Base-by-base conservation (phyloP, 2,329 filamentous ascomycete genomes). In the Aspergillus sp. region DNA sequence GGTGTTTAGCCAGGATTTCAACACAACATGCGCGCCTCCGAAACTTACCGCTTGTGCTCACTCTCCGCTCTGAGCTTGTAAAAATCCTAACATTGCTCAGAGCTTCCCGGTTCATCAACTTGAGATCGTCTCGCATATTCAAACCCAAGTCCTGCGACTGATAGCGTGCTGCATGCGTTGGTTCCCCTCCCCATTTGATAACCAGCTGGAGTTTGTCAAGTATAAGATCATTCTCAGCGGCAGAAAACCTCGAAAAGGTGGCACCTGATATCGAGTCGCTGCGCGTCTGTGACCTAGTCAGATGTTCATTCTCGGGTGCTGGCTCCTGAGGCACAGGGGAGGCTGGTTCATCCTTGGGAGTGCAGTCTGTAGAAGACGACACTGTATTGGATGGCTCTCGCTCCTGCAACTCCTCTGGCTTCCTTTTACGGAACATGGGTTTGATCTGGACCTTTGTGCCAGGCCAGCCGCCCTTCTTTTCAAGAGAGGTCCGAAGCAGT, bases 361-460 rank as follows among this genome's bases (percentile, higher is more conserved):
- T 17, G 4, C 33, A 43, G 11, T 60, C 55, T 20, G 56, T 45
- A 13, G 38, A 43, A 13, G 55, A 40, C n/a, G 42, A 49, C 11
- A 48, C 44, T 59, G 26, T 60, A 51, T 52, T 62, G 33, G 60
- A 53, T 52, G 51, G 46, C 41, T 35, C 59, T 51, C 63, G 63
- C 44, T 58, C 73, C 52, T 58, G 53, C 53, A 76, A 68, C 58
- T 86, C 83, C 47, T 88, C 83, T 2, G 85, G 82, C 65, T 85
- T 90, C 65, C 90, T 86, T 75, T 93, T 96, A 47, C 92, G 86
- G 72, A 99, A 99, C 91, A 99, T 96, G 9, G 94, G 94, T 72
- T 99, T 99, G 69, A 99, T 97, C 72, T 99, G 94, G 2, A 99
- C 91, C 71, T 99, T 99, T 1, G 94, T 99, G 0, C 94, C 94